Conservation (phyloP, 768 basidiomycete genomes). For the Tubosaeta brunneosetosa region DNA sequence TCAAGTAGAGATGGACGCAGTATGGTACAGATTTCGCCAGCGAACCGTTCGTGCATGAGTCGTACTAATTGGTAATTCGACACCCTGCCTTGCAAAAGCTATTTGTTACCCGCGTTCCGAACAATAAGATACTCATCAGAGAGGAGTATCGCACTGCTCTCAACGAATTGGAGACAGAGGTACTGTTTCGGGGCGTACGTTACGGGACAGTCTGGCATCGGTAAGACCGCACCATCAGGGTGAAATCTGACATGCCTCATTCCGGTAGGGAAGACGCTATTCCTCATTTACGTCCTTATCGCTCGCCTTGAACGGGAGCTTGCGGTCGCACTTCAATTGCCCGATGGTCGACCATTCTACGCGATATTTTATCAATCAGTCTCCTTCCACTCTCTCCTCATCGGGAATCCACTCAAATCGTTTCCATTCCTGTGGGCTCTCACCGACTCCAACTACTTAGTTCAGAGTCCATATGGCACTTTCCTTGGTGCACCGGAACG, state of each 20-base stretch:
- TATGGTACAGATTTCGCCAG: too few relatives aligned
- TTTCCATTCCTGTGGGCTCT: not conserved
- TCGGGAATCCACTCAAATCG: not conserved
- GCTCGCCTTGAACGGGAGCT: not conserved
- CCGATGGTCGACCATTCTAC: not conserved
- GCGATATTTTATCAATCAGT: not conserved
- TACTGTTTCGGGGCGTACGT: too few relatives aligned
- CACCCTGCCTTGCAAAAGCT: not conserved
- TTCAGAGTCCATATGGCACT: not conserved
- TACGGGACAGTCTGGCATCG: not conserved
- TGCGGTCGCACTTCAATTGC: not conserved
- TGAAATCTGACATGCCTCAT: not conserved
- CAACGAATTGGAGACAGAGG: not conserved
- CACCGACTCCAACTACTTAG: not conserved
- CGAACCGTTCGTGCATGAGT: too few relatives aligned
- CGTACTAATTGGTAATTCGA: too few relatives aligned
- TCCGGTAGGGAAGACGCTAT: not conserved
- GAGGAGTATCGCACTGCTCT: too few relatives aligned
- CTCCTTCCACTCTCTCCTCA: not conserved
- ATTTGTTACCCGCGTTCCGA: too few relatives aligned
- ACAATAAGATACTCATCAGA: too few relatives aligned
- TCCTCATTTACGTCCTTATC: not conserved
- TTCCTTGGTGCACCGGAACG: rapidly evolving
- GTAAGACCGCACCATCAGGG: not conserved
- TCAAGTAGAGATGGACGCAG: constrained; percentile 12